Evolutionary conservation across 2,329 filamentous ascomycete genomes (phyloP).

Genomic region (Zalaria obscura): DNA sequence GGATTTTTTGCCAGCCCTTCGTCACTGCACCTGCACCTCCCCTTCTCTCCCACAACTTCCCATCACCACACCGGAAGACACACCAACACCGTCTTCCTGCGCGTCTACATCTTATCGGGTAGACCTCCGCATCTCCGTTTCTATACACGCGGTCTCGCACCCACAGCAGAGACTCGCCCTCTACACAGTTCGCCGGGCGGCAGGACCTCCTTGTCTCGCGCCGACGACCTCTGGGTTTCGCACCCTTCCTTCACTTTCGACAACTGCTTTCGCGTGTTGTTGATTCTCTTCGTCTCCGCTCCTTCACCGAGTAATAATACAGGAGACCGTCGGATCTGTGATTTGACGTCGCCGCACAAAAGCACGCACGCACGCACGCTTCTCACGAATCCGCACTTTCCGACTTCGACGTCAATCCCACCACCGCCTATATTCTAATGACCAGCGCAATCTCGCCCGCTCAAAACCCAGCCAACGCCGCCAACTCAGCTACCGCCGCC

Average conservation of each 20-base stretch:
- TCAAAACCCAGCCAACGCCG: constrained; percentile 32
- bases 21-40: neutral
- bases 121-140: neutral
- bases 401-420: constrained; percentile 7
- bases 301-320: neutral
- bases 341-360: constrained; percentile 3
- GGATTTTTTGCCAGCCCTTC: neutral
- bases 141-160: neutral
- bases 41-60: neutral
- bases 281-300: neutral
- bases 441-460: constrained; percentile 43
- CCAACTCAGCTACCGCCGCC: constrained; percentile 30
- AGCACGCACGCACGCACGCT: neutral
- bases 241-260: neutral
- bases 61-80: neutral
- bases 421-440: constrained; percentile 35
- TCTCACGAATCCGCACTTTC: constrained; percentile 5
- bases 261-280: neutral
- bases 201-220: neutral
- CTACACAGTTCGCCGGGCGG: neutral
- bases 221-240: neutral
- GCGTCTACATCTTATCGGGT: neutral
- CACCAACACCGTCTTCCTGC: neutral
- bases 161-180: neutral
- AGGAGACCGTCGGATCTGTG: constrained; percentile 3